Base-by-base conservation (phyloP, 352 stramenopile genomes). In the Phytophthora fragariae region DNA sequence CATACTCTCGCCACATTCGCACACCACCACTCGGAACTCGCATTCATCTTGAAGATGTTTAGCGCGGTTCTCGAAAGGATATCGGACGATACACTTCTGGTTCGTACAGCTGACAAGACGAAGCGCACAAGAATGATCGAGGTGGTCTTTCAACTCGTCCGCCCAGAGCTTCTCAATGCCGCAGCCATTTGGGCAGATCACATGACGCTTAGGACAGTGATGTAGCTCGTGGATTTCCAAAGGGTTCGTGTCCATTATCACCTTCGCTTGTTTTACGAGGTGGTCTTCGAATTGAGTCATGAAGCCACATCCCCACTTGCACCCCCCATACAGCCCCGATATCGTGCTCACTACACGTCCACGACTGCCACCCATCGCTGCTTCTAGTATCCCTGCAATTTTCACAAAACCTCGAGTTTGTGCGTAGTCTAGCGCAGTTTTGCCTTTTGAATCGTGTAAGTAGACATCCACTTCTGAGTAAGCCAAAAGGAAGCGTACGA, bases 241-340 rank as follows among this genome's bases (percentile, higher is more conserved):
- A 5, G 85, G 85, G 33, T 81, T 72, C 1, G 66, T 81, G 33
- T 79, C 63, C 24, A 78, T 65, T 1, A 85, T 11, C 17, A 88
- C 53, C 5, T 60, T 55, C 46, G 73, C 60, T 15, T 75, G 19
- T n/a, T 46, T 62, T 2, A 84, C 76, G 0, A 62, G 29, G 53
- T 88, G 73, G 14, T 56, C 78, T 2, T 83, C 66, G 3, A 68
- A 63, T 5, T 57, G 49, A 12, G 75, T 59, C 77, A 93, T 81
- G 60, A 91, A 84, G 5, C 86, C 83, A 21, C 86, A 93, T 17
- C 84, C 86, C 83, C 83, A 91, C 37, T 88, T 88, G 50, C 86
- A 93, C 0, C 91, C 76, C 0, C 82, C 78, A 31, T 82, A 88
- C 15, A 89, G 47, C 6, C 76, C 83, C 12, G 79, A 89, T 19